Conservation (phyloP, 495 filamentous ascomycete species). For the Hypoxylon cercidicola region DNA sequence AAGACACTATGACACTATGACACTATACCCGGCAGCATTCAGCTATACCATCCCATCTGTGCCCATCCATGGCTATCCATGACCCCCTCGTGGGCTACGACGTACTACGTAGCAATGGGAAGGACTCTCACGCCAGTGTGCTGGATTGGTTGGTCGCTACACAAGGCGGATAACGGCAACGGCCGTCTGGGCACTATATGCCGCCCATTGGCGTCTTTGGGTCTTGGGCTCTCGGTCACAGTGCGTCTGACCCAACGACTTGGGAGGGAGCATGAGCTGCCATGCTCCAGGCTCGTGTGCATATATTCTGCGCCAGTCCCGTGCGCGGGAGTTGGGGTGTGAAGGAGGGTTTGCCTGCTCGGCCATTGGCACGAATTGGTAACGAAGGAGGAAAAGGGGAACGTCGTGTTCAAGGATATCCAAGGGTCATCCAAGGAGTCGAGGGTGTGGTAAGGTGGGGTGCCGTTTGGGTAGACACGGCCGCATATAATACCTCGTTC, state of each 20-base stretch:
- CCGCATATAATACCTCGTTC: conserved; percentile 34
- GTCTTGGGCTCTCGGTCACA: conserved; percentile 45
- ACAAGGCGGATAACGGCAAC: conserved; percentile 34
- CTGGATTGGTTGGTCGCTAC: conserved; percentile 32
- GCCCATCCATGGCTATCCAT: conserved; percentile 24
- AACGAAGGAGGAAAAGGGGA: too few species aligned
- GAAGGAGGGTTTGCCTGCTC: conserved; percentile 27
- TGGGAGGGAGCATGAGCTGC: conserved; percentile 34
- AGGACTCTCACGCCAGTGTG: conserved; percentile 25
- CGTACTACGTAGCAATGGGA: conserved; percentile 32
- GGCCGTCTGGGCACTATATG: conserved; percentile 38
- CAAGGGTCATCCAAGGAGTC: background rate
- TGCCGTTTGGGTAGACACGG: conserved; percentile 23
- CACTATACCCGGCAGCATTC: too few species aligned
- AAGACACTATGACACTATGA: conserved; percentile 23
- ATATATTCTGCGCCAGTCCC: conserved; percentile 43
- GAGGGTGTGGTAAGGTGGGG: conserved; percentile 21
- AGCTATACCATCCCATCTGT: conserved; percentile 3
- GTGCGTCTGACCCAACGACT: conserved; percentile 48
- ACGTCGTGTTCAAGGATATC: too few species aligned
- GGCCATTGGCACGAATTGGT: conserved; percentile 17
- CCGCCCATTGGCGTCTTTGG: conserved; percentile 34
- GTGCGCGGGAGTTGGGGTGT: conserved; percentile 39
- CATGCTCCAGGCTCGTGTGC: conserved; percentile 32
- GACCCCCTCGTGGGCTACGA: conserved; percentile 34